These are phyloP conservation scores for Lactarius deliciosus DNA, from an alignment of 768 basidiomycete species.

Conservation along the genomic window DNA sequence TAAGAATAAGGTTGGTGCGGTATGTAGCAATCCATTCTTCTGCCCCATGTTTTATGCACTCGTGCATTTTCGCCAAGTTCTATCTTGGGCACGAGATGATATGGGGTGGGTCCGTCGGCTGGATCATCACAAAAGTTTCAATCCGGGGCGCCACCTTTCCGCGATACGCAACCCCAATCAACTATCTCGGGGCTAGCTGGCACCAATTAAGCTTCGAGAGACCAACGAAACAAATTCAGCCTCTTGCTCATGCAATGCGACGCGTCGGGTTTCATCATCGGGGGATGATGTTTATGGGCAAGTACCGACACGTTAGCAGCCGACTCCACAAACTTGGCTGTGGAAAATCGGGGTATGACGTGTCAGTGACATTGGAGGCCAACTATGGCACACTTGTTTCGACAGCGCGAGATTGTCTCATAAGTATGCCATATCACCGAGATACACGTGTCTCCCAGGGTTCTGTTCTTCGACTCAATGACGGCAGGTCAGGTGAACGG, in stretches of 20 bases:
- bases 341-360: not conserved
- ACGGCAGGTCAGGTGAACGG: not conserved
- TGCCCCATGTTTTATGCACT: not conserved
- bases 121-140: not conserved
- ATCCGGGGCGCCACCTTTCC: not conserved
- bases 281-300: not conserved
- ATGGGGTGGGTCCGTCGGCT: not conserved
- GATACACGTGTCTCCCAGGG: not conserved
- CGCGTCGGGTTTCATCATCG: conserved; percentile 1
- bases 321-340: not conserved
- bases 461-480: not conserved
- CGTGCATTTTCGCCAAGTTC: not conserved
- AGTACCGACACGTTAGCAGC: not conserved
- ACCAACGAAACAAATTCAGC: not conserved
- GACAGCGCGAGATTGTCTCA: not conserved
- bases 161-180: not conserved
- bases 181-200: not conserved
- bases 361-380: not conserved
- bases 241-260: not conserved
- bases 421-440: not conserved
- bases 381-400: not conserved
- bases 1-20: not conserved
- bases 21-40: not conserved
- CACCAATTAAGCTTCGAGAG: conserved; percentile 6
- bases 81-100: not conserved